phyloP scores from a whole-genome alignment of 257 asterid genomes.

The Orobanche coerulescens region DNA sequence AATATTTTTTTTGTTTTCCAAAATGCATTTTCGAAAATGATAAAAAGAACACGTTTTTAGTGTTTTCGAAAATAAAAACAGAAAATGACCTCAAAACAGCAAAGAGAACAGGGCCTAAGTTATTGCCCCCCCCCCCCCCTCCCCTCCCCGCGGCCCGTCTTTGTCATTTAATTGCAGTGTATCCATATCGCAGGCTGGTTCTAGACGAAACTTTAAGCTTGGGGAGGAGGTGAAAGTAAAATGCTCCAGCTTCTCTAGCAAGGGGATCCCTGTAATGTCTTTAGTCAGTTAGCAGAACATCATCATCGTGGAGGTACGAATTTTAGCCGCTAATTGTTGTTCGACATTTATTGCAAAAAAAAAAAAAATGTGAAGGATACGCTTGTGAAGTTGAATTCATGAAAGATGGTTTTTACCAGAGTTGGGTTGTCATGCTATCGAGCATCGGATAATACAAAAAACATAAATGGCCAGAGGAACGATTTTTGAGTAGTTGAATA shows the following conservation, averaged over 20 bases:
- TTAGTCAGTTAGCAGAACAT: conserved; percentile 35
- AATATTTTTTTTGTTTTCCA: too few species aligned
- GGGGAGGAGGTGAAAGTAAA: conserved; percentile 66
- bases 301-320: background rate
- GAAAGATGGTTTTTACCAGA: background rate
- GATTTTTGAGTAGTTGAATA: conserved; percentile 24
- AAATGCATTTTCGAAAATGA: too few species aligned
- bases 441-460: background rate
- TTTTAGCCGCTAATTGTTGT: too few species aligned
- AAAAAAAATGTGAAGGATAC: too few species aligned
- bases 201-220: conserved; percentile 38
- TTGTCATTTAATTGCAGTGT: background rate
- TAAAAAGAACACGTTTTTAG: too few species aligned
- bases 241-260: conserved; percentile 74
- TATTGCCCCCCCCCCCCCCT: too few species aligned
- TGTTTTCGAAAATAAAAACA: too few species aligned
- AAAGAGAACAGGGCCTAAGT: too few species aligned
- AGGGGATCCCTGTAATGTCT: conserved; percentile 82
- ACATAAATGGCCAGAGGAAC: conserved; percentile 6
- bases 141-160: background rate
- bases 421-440: too few species aligned
- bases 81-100: too few species aligned
- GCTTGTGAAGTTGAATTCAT: background rate
- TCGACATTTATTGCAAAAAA: background rate
- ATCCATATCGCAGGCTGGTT: conserved; percentile 40